Percentiles rank a stretch among this genome's conserved stretches.
phyloP scores from a whole-genome alignment of 371 early-diverging fungal genomes.

The Funneliformis caledonium region DNA sequence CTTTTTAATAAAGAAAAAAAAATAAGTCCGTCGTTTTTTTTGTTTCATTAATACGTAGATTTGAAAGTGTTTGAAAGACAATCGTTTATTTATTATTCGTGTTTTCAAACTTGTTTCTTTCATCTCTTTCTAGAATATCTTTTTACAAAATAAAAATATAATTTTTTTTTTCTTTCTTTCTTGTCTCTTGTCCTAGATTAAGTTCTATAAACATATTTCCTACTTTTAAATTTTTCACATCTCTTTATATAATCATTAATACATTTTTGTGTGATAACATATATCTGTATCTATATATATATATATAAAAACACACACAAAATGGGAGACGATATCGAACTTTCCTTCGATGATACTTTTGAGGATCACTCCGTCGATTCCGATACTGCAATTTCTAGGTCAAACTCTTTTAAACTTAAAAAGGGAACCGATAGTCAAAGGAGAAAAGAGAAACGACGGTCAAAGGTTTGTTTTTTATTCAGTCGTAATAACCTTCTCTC shows the following conservation, averaged over 20 bases:
- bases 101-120: neutral
- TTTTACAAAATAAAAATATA: neutral
- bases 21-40: neutral
- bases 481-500: no score
- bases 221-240: neutral
- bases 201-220: neutral
- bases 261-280: neutral
- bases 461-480: slow-evolving; percentile 13
- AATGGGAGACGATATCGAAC: slow-evolving; percentile 41
- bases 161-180: no score
- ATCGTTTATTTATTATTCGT: neutral
- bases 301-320: neutral
- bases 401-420: slow-evolving; percentile 40
- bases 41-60: neutral
- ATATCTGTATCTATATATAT: neutral
- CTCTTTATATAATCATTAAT: neutral
- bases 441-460: slow-evolving; percentile 40
- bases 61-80: slow-evolving; percentile 10
- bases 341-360: slow-evolving; percentile 37
- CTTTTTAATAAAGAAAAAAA: neutral
- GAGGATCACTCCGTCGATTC: slow-evolving; percentile 39
- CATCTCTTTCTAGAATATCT: slow-evolving; percentile 5
- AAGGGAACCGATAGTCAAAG: slow-evolving; percentile 37
- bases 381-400: slow-evolving; percentile 36
- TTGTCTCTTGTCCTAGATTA: no score